Evolutionary conservation across 495 filamentous ascomycete genomes (phyloP).

Genomic region (Hypoxylon trugodes): DNA sequence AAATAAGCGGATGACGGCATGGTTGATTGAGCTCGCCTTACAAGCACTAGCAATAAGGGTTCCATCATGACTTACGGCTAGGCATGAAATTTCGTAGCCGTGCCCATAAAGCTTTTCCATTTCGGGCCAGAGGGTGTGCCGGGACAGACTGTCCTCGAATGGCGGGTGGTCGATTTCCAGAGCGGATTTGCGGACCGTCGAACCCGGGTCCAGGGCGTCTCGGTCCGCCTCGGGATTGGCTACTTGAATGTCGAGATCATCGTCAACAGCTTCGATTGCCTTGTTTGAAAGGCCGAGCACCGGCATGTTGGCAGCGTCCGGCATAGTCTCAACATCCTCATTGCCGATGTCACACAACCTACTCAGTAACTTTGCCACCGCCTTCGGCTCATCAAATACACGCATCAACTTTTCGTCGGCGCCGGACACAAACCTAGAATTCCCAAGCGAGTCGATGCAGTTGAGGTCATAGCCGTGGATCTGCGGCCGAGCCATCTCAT

Average conservation of each 20-base stretch:
- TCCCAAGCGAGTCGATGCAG: conserved; percentile 79
- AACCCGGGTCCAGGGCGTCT: conserved; percentile 52
- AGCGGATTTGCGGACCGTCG: conserved; percentile 52
- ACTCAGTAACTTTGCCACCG: conserved; percentile 76
- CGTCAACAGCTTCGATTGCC: conserved; percentile 71
- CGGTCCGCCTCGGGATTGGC: conserved; percentile 50
- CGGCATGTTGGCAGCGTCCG: conserved; percentile 91
- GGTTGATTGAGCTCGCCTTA: conserved; percentile 88
- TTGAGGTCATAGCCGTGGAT: conserved; percentile 99
- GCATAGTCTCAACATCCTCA: conserved; percentile 59
- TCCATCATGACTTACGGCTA: conserved; percentile 80
- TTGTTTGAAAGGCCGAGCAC: conserved; percentile 98
- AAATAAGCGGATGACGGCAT: conserved; percentile 92
- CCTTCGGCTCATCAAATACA: conserved; percentile 91
- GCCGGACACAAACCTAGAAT: conserved; percentile 85
- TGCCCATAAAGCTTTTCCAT: conserved; percentile 97
- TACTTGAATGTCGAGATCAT: conserved; percentile 54
- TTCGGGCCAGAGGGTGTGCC: conserved; percentile 95
- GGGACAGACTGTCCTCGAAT: conserved; percentile 85
- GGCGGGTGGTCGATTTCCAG: conserved; percentile 73
- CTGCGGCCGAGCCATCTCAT: conserved; percentile 94
- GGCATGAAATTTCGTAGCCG: conserved; percentile 95
- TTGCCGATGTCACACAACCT: conserved; percentile 69
- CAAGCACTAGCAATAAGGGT: conserved; percentile 88
- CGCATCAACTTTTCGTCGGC: conserved; percentile 97